Base-by-base conservation (phyloP, 2,329 filamentous ascomycete species). In the Esteya vermicola region DNA sequence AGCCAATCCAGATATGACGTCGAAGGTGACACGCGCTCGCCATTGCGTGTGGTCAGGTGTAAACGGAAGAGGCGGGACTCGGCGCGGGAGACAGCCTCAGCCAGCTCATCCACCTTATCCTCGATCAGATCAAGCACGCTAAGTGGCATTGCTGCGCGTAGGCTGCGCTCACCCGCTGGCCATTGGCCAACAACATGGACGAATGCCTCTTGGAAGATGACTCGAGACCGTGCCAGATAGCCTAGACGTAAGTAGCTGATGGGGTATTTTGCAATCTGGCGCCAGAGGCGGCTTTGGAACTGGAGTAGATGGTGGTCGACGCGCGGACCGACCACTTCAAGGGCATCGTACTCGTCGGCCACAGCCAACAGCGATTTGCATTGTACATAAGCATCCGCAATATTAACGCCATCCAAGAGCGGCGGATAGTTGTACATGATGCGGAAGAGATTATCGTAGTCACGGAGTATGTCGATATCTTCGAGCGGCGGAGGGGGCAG, bases 381-480 rank as follows among this genome's bases (percentile, higher is more conserved):
- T 59, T 95, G 85, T 33, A 91, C 79, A 54, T 95, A 95, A 20
- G 88, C 86, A 45, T 86, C 81, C 40, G 86, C 85, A 47, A 96
- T 93, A 57, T 91, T 93, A 57, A 91, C 70, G 21, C 75, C 72
- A 59, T 94, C 88, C 25, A 96, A 71, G 0, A 76, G 55, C 0
- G 89, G 89, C 0, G 85, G 66, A 56, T 93, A 84, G 58, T 95
- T 94, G 68, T 96, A 96, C 65, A 95, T 94, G 46, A 91, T 81
- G 51, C 88, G 83, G 57, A 96, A 93, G 19, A 96, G 70, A 57
- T 95, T 95, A 57, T 94, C 86, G 59, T 96, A 95, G 62, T 95
- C 85, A 50, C 85, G 83, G 35, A 95, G 69, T 19, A 86, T 71
- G 47, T 93, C 84, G 51, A 84, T 66, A 40, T 85, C 75, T 35